These are phyloP conservation scores for Gynostemma pentaphyllum DNA, from an alignment of 306 rosid species.

Conservation along the genomic window DNA sequence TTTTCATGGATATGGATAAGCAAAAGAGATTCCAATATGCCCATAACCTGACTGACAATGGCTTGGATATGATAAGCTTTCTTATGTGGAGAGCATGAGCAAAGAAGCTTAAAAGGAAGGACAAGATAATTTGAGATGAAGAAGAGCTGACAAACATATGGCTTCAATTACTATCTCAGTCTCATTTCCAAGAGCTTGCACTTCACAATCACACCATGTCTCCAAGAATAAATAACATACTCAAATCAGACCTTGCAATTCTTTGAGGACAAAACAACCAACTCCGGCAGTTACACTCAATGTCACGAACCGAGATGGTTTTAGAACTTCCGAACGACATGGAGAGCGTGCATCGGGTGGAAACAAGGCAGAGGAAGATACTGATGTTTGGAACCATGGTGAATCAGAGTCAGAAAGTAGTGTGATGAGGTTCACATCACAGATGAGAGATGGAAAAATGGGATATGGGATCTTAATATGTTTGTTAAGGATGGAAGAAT, in stretches of 20 bases:
- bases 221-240: constrained; percentile 17
- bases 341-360: neutral
- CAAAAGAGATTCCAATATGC: neutral
- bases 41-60: neutral
- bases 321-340: neutral
- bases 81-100: neutral
- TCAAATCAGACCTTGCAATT: neutral
- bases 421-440: constrained; percentile 1
- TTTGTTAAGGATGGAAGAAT: constrained; percentile 27
- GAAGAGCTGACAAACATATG: constrained; percentile 12
- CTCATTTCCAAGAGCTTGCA: constrained; percentile 21
- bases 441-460: constrained; percentile 36
- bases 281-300: neutral
- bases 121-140: neutral
- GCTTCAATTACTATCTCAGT: constrained; percentile 29
- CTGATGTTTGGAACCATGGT: neutral
- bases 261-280: constrained; percentile 14
- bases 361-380: neutral
- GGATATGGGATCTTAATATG: constrained; percentile 39
- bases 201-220: constrained; percentile 20
- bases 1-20: neutral
- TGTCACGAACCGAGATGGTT: neutral
- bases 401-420: neutral
- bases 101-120: neutral
- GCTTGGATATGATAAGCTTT: neutral